phyloP scores from a whole-genome alignment of 192 early-diverging fungal genomes.

The Umbelopsis sp. region DNA sequence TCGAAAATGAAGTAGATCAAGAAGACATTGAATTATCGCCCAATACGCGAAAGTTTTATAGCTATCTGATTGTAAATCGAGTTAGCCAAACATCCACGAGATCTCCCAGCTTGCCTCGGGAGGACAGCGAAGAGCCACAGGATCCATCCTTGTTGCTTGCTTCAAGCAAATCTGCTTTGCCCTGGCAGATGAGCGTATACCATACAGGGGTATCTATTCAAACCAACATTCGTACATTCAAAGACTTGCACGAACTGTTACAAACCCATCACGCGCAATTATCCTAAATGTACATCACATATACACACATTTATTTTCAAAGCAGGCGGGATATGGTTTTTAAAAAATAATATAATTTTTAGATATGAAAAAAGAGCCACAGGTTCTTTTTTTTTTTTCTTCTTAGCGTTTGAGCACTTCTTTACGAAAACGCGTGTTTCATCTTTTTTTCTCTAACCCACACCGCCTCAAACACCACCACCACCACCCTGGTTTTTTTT shows the following conservation, averaged over 20 bases:
- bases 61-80: slow-evolving; percentile 11
- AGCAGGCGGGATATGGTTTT: neutral
- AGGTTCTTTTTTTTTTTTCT: too few relatives aligned
- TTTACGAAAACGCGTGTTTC: too few relatives aligned
- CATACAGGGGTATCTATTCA: slow-evolving; percentile 22
- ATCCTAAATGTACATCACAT: slow-evolving; percentile 2
- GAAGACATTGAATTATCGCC: slow-evolving; percentile 10
- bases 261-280: slow-evolving; percentile 6
- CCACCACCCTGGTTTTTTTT: too few relatives aligned
- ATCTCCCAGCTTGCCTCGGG: too few relatives aligned
- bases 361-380: too few relatives aligned
- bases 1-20: slow-evolving; percentile 9
- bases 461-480: too few relatives aligned
- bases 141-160: neutral
- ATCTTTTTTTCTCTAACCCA: too few relatives aligned
- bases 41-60: slow-evolving; percentile 11
- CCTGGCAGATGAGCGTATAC: slow-evolving; percentile 23
- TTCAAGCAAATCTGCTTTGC: slow-evolving; percentile 11
- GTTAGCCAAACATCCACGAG: neutral
- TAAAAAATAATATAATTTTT: too few relatives aligned
- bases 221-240: slow-evolving; percentile 13
- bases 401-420: too few relatives aligned
- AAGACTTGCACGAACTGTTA: slow-evolving; percentile 1
- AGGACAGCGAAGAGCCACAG: neutral
- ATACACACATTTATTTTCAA: neutral